phyloP scores from a whole-genome alignment of 192 early-diverging fungal species.

The Jimgerdemannia flammicorona region DNA sequence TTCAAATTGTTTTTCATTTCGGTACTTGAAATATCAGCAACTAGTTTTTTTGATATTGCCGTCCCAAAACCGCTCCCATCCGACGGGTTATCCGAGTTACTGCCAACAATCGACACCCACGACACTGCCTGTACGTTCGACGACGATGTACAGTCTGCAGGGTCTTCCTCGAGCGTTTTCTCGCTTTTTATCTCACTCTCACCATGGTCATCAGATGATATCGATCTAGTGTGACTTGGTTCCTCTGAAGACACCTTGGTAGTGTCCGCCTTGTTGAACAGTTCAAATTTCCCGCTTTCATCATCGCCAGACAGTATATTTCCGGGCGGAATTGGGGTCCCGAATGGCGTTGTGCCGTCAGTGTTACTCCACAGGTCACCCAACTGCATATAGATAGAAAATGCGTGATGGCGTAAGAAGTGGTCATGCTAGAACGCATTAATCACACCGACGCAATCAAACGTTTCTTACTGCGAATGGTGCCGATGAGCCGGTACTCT shows the following conservation, averaged over 20 bases:
- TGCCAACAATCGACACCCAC: neutral
- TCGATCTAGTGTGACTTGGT: neutral
- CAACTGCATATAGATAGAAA: neutral
- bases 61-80: neutral
- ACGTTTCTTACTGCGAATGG: neutral
- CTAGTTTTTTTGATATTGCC: neutral
- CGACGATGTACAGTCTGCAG: neutral
- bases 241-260: neutral
- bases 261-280: neutral
- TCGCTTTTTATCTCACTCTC: neutral
- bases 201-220: neutral
- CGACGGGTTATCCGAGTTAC: neutral
- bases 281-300: neutral
- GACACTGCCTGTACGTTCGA: neutral
- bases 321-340: neutral
- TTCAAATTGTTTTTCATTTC: neutral
- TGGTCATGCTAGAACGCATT: no score
- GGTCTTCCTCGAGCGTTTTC: neutral
- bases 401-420: no score
- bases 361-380: conserved; percentile 9
- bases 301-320: neutral
- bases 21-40: neutral
- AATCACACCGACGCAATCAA: neutral
- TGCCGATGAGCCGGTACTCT: conserved; percentile 3
- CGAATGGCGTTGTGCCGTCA: neutral